Conservation (phyloP, 306 rosid species). For the Fragaria ananassa region DNA sequence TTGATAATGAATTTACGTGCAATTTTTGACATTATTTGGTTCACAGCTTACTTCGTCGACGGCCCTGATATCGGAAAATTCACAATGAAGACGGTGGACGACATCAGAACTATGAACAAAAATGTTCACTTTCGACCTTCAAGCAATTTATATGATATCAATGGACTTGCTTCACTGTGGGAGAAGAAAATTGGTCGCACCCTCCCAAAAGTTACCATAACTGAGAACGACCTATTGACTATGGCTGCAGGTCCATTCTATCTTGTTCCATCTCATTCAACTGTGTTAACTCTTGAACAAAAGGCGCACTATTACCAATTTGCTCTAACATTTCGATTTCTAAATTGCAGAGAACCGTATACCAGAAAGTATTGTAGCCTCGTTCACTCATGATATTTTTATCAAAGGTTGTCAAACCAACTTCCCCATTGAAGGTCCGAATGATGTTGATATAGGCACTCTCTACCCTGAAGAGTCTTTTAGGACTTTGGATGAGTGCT, state of each 20-base stretch:
- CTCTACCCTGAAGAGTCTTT: constrained; percentile 61
- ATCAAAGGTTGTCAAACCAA: constrained; percentile 65
- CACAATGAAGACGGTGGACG: constrained; percentile 48
- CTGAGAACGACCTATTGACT: constrained; percentile 48
- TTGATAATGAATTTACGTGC: background rate
- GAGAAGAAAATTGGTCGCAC: constrained; percentile 53
- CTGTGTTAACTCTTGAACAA: background rate
- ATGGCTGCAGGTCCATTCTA: constrained; percentile 48
- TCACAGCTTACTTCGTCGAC: constrained; percentile 60
- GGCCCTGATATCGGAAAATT: constrained; percentile 64
- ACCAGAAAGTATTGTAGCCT: constrained; percentile 64
- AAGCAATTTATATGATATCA: constrained; percentile 41
- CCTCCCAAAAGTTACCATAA: constrained; percentile 51
- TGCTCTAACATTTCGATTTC: background rate
- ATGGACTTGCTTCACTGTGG: constrained; percentile 63
- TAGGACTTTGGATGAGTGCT: constrained; percentile 62
- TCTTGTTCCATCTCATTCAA: background rate
- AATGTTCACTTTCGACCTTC: constrained; percentile 64
- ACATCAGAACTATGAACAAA: constrained; percentile 45
- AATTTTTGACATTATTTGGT: background rate
- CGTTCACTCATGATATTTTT: constrained; percentile 71
- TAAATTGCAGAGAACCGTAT: constrained; percentile 44
- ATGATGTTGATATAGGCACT: constrained; percentile 40
- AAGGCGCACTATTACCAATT: background rate
- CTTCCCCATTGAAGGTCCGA: constrained; percentile 32